Evolutionary conservation across 108 stramenopile genomes (phyloP), one percentile per base, ranked within the genome.

Genomic region (Cyclotella baltica): DNA sequence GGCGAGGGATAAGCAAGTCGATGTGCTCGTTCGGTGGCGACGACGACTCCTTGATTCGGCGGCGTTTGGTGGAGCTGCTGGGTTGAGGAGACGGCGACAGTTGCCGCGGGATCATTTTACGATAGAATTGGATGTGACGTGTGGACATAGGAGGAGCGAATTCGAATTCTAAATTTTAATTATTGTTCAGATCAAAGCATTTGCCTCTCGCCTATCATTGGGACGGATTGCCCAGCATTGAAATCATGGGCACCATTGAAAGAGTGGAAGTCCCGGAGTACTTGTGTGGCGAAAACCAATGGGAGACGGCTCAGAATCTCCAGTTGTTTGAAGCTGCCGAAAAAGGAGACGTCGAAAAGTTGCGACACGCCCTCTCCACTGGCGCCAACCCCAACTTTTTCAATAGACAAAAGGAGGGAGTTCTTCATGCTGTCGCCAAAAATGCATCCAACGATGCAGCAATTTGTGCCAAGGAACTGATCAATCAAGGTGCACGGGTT

Each of bases 361-460:
- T 76, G 1, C 40, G 30, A 1, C 1, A 0, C 11, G 75, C 75
- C 4, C 43, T 76, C 13, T 19, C 65, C 9, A 22, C 22, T 33
- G 77, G 77, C 27, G 77, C 47, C 0, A 67, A 78, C 15, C 77
- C 77, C 15, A 78, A 78, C 70, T 78, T 48, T 38, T 64, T 62
- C 33, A 18, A 61, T 47, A 30, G 30, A 15, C 20, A 20, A 35
- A 34, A 47, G 16, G 77, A 62, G 0, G 58, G 61, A 8, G 34
- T 40, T 20, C 52, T 78, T 34, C 77, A 78, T 30, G 37, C 70
- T 38, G 61, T 57, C 30, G 36, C 77, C 6, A 61, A 51, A 29
- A 53, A 62, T 62, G 1, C 52, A 10, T 34, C 36, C n/a, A 46
- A 23, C 15, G 73, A 66, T 56, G 63, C 73, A 31, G 75, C 75